Conservation (phyloP, 495 filamentous ascomycete genomes). For the Talaromyces stipitatus region DNA sequence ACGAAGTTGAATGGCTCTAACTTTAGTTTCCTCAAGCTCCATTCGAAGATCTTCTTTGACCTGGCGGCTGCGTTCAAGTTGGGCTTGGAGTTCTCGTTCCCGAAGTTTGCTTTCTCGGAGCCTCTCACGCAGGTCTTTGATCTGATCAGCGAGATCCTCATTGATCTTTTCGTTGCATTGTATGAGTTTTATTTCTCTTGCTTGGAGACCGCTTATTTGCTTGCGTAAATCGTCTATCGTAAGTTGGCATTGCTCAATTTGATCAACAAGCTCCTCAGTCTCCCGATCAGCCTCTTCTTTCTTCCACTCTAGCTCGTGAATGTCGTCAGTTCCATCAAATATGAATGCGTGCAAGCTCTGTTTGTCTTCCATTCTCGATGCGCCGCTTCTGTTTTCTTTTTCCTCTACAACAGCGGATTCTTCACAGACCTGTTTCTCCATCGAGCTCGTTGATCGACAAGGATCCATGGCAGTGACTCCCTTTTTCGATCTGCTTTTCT, state of each 20-base stretch:
- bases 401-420: not conserved
- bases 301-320: not conserved
- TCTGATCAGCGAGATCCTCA: not conserved
- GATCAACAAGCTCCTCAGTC: not conserved
- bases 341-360: not conserved
- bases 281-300: not conserved
- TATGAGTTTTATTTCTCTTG: not conserved
- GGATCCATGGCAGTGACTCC: not conserved
- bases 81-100: not conserved
- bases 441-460: not conserved
- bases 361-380: not conserved
- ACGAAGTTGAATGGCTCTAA: no score
- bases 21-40: no score
- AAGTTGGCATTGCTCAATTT: not conserved
- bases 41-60: not conserved
- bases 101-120: not conserved
- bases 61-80: not conserved
- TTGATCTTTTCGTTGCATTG: not conserved
- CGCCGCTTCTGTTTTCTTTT: not conserved
- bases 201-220: not conserved
- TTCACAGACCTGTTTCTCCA: not conserved
- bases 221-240: not conserved
- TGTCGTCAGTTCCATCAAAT: not conserved
- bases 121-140: not conserved
- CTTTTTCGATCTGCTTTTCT: not conserved